Base-by-base conservation (phyloP, 805 yeast genomes). In the Starmera quercuum region DNA sequence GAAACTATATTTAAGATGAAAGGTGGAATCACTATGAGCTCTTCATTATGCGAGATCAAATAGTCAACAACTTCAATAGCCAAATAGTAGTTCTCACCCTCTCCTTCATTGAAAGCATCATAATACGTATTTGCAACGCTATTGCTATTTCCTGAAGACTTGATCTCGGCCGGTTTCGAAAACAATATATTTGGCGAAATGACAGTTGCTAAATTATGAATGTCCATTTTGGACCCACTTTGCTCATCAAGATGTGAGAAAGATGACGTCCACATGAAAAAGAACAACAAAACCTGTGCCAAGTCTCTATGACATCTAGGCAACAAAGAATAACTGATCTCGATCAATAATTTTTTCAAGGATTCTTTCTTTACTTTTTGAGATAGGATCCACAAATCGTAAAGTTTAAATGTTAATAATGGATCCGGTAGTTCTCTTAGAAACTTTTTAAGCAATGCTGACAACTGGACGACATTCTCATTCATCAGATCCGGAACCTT, bases 201-300 rank as follows among this genome's bases (percentile, higher is more conserved):
- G 3, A 92, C 99, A 0, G 97, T 92, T 2, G 98, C 95, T 42
- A 92, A 67, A 55, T 92, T 92, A 53, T 87, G 95, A 22, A 83
- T 75, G 54, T 90, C 97, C 98, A 92, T 92, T 61, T 90, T 92
- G 4, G 97, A 86, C 1, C 92, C 92, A 16, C 77, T 74, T 45
- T 83, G 88, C 47, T 86, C 94, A 50, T 87, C 97, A 40, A 88
- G 75, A 46, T 85, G 88, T 2, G 97, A 83, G 61, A 92, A 92
- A 2, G 97, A 84, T 0, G 97, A 86, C 3, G 88, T 90, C 97
- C 97, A 92, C 56, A 79, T 80, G 52, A 92, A 73, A 56, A 92
- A 92, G 38, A 80, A 77, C 21, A 88, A 65, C 27, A 92, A 61
- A 3, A 88, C 95, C 53, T 92, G 97, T 24, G 88, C 66, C 31